Evolutionary conservation across 2,329 filamentous ascomycete genomes (phyloP).

Genomic region (Polytolypa hystricis): DNA sequence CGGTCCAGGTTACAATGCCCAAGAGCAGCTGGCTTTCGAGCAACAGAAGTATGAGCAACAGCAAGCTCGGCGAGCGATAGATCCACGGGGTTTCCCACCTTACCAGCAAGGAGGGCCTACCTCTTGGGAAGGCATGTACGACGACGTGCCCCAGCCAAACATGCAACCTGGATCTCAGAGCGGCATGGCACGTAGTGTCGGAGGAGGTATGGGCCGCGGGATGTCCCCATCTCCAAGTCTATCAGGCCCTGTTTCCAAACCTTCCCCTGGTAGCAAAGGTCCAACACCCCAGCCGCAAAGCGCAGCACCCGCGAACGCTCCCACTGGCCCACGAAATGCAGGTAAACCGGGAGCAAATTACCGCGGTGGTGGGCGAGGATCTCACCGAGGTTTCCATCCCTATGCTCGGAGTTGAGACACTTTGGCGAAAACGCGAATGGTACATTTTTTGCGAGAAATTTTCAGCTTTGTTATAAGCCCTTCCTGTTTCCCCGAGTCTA

Average conservation of each 20-base stretch:
- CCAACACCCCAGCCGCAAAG: slow-evolving; percentile 35
- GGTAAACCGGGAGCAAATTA: slow-evolving; percentile 88
- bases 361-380: slow-evolving; percentile 72
- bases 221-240: slow-evolving; percentile 28
- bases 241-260: slow-evolving; percentile 25
- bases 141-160: slow-evolving; percentile 79
- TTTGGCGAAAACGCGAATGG: no score
- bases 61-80: slow-evolving; percentile 44
- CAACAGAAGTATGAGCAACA: slow-evolving; percentile 70
- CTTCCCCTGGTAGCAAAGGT: slow-evolving; percentile 30
- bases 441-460: no score
- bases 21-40: slow-evolving; percentile 64
- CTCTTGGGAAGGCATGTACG: slow-evolving; percentile 97
- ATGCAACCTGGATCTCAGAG: slow-evolving; percentile 43
- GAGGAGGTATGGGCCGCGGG: slow-evolving; percentile 31
- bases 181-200: slow-evolving; percentile 33
- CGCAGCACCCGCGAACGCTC: slow-evolving; percentile 65
- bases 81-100: slow-evolving; percentile 29
- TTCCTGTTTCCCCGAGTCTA: no score
- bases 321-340: slow-evolving; percentile 92
- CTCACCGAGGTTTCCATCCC: slow-evolving; percentile 65
- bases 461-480: no score
- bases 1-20: slow-evolving; percentile 52
- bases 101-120: slow-evolving; percentile 55
- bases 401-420: slow-evolving; percentile 43